These are phyloP conservation scores for Phanerodontia chrysosporium DNA, from an alignment of 768 basidiomycete genomes.

Conservation along the genomic window DNA sequence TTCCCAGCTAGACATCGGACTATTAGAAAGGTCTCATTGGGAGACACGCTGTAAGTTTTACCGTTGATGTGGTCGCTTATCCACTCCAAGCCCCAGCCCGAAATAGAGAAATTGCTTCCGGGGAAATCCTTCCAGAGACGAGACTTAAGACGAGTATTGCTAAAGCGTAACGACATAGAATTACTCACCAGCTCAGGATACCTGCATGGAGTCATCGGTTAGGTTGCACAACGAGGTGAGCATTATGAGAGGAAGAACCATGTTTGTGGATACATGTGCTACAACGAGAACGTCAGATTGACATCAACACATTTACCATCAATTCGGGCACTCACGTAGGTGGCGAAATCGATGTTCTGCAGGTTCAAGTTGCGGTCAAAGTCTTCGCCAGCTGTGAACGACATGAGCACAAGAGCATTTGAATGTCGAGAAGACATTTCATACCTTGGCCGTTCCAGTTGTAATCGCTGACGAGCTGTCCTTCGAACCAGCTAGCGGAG, in stretches of 20 bases:
- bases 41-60: slow-evolving; percentile 14
- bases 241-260: slow-evolving; percentile 10
- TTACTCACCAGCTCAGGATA: slow-evolving; percentile 26
- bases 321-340: slow-evolving; percentile 37
- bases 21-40: background rate
- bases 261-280: slow-evolving; percentile 22
- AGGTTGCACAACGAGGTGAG: background rate
- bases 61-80: slow-evolving; percentile 30
- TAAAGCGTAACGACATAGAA: background rate
- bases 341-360: slow-evolving; percentile 52
- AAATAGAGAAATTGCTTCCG: slow-evolving; percentile 43
- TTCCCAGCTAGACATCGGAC: slow-evolving; percentile 36
- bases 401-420: background rate
- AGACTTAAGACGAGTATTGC: background rate
- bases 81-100: slow-evolving; percentile 30
- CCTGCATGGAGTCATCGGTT: slow-evolving; percentile 11
- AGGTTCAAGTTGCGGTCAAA: slow-evolving; percentile 45
- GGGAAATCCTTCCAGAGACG: slow-evolving; percentile 34
- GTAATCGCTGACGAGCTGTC: slow-evolving; percentile 43
- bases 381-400: slow-evolving; percentile 44
- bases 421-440: background rate
- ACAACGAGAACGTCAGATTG: background rate
- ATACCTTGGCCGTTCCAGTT: slow-evolving; percentile 54
- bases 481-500: slow-evolving; percentile 35
- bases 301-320: background rate